Evolutionary conservation across 1,284 basidiomycete genomes (phyloP).

Genomic region (Heliocybe sulcata): DNA sequence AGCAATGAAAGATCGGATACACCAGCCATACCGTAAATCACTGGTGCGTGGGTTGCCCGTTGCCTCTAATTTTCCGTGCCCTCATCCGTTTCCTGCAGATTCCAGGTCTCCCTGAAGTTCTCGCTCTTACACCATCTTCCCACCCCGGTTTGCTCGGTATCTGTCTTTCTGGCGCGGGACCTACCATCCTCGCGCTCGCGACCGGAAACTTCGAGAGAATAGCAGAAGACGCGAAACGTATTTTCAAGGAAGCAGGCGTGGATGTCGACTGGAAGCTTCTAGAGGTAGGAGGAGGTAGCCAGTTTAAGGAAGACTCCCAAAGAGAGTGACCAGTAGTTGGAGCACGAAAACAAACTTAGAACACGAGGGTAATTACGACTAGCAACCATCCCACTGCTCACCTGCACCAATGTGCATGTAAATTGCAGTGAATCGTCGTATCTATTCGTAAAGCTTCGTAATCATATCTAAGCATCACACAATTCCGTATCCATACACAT

Average conservation of each 20-base stretch:
- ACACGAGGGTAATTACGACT: too few species aligned
- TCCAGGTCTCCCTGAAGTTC: slow-evolving; percentile 89
- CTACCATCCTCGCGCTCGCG: slow-evolving; percentile 96
- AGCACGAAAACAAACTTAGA: too few species aligned
- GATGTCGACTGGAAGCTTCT: slow-evolving; percentile 81
- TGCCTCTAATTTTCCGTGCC: slow-evolving; percentile 3
- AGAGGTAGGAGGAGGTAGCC: slow-evolving; percentile 51
- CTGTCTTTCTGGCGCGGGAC: slow-evolving; percentile 96
- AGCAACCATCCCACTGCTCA: too few species aligned
- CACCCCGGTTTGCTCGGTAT: slow-evolving; percentile 96
- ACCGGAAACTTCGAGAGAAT: slow-evolving; percentile 80
- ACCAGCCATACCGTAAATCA: slow-evolving; percentile 92
- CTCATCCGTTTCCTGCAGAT: slow-evolving; percentile 49
- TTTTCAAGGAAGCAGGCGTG: slow-evolving; percentile 69
- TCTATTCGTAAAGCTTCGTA: not conserved
- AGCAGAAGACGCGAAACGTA: slow-evolving; percentile 69
- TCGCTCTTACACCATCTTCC: slow-evolving; percentile 82
- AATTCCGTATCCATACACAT: not conserved
- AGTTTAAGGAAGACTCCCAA: not conserved
- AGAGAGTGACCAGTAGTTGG: too few species aligned
- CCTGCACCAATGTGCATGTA: too few species aligned
- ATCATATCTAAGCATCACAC: not conserved
- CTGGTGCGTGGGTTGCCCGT: slow-evolving; percentile 45
- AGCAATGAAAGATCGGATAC: slow-evolving; percentile 98
- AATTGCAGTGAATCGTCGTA: not conserved